These are phyloP conservation scores for Ceratocystis variospora DNA, from an alignment of 2,329 filamentous ascomycete genomes.

Conservation along the genomic window DNA sequence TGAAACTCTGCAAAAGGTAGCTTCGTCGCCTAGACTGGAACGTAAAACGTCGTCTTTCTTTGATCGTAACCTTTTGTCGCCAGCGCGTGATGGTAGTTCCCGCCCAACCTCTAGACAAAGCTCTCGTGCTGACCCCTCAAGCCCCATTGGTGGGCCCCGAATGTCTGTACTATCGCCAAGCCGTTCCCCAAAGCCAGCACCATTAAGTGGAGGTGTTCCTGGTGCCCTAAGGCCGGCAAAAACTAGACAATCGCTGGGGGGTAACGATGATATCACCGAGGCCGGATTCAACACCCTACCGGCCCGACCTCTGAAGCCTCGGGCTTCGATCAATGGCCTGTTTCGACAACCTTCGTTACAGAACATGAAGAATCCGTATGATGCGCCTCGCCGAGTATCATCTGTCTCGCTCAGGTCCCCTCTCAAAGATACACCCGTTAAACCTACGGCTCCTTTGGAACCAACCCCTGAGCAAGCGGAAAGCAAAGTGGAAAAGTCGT, in stretches of 20 bases:
- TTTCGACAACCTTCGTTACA: slow-evolving; percentile 42
- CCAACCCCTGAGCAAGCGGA: slow-evolving; percentile 16
- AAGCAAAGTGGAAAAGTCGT: slow-evolving; percentile 46
- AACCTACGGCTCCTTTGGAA: slow-evolving; percentile 4
- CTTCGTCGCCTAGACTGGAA: slow-evolving; percentile 58
- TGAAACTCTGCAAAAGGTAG: slow-evolving; percentile 65
- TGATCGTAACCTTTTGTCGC: slow-evolving; percentile 29
- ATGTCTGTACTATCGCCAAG: slow-evolving; percentile 29
- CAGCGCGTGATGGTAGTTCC: slow-evolving; percentile 26
- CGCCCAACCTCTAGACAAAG: slow-evolving; percentile 15
- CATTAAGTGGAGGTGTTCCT: slow-evolving; percentile 35
- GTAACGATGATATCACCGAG: slow-evolving; percentile 23
- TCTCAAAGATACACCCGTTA: slow-evolving; percentile 4
- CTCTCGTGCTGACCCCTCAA: slow-evolving; percentile 27
- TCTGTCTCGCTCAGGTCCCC: slow-evolving; percentile 17
- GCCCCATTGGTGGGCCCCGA: slow-evolving; percentile 38
- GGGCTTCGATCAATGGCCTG: slow-evolving; percentile 39
- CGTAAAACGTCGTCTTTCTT: slow-evolving; percentile 62
- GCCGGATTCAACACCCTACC: slow-evolving; percentile 33
- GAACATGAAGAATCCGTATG: slow-evolving; percentile 26
- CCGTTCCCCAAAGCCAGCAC: slow-evolving; percentile 33
- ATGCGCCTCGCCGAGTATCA: slow-evolving; percentile 20
- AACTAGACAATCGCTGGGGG: slow-evolving; percentile 16
- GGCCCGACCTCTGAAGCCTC: slow-evolving; percentile 34
- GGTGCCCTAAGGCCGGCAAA: slow-evolving; percentile 29